Base-by-base conservation (phyloP, 139 green algal species). In the Pycnococcus provasolii region DNA sequence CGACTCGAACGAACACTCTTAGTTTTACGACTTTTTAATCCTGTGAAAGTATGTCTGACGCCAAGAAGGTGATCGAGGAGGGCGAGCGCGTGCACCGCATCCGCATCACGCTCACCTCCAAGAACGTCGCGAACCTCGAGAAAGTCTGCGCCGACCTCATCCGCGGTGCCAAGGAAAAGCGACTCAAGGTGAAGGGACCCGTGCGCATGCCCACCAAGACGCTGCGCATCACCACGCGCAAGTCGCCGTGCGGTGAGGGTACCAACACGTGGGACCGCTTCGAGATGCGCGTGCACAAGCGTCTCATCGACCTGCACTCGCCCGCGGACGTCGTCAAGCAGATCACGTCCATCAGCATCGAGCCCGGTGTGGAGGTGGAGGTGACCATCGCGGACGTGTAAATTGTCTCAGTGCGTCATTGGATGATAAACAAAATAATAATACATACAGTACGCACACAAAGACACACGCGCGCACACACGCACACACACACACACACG, bases 141-240 rank as follows among this genome's bases (percentile, higher is more conserved):
- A 98, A 99, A 84, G 92, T 98, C 67, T 98, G 90, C 81, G 80
- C 81, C 60, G 94, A 98, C 82, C 86, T 98, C 64, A 93, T 99
- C 74, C 83, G 84, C 52, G 89, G 90, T 63, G 91, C 94, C 78
- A 97, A 98, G 90, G 88, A 97, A 55, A 99, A 98, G 88, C 73
- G 89, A 47, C 85, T 98, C 45, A 70, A 71, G 65, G 90, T 97
- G 37, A 97, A 96, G 84, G 94, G 94, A 70, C 94, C 94, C 42
- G 91, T 98, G 70, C 84, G 94, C 77, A 91, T 99, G 87, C 94
- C 94, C 75, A 99, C 94, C 69, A 97, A 97, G 85, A 83, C 83
- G n/a, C 84, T 99, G 70, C 82, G 79, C 64, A 90, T 97, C 80
- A 97, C 90, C 73, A 96, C 87, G 26, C 86, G 94, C 76, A 99